A percentile compares a stretch with the other conserved stretches of the same genome.
Evolutionary conservation across 257 asterid species (phyloP).

Genomic region (Ilex asprella): DNA sequence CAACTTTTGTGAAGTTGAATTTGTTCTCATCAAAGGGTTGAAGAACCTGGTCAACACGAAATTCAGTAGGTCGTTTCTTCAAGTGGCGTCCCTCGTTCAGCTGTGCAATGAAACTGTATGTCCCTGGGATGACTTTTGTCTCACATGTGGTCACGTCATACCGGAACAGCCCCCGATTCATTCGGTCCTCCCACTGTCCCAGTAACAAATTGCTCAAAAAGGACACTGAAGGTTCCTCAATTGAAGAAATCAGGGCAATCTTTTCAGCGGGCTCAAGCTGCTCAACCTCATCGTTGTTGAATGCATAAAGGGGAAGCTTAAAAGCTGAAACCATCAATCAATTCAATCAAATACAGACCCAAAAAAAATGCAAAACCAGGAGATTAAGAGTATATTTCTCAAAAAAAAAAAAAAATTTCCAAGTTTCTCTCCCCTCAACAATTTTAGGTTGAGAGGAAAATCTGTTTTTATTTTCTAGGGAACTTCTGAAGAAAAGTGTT

Average conservation of each 20-base stretch:
- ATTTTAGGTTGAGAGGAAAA: too few species aligned
- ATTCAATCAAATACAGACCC: too few species aligned
- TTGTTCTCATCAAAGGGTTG: slow-evolving; percentile 65
- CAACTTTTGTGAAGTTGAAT: slow-evolving; percentile 64
- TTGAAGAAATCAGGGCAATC: slow-evolving; percentile 19
- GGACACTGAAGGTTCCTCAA: slow-evolving; percentile 26
- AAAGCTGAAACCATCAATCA: too few species aligned
- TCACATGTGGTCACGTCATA: slow-evolving; percentile 71
- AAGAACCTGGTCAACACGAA: slow-evolving; percentile 65
- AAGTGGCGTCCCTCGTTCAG: slow-evolving; percentile 83
- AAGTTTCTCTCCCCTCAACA: too few species aligned
- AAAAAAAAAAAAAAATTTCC: too few species aligned
- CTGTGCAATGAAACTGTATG: slow-evolving; percentile 62
- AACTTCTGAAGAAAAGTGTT: too few species aligned
- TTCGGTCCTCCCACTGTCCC: slow-evolving; percentile 72
- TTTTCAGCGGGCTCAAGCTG: slow-evolving; percentile 18
- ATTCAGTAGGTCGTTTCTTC: slow-evolving; percentile 71
- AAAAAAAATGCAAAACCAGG: too few species aligned
- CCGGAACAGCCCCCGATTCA: slow-evolving; percentile 53
- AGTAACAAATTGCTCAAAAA: slow-evolving; percentile 41
- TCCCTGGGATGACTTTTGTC: slow-evolving; percentile 58
- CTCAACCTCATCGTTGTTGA: too few species aligned
- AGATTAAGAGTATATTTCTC: too few species aligned
- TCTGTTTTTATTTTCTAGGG: too few species aligned
- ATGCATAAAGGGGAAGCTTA: too few species aligned